These are phyloP conservation scores for Pyrenophora graminea DNA, from an alignment of 2,329 filamentous ascomycete species.

Conservation along the genomic window DNA sequence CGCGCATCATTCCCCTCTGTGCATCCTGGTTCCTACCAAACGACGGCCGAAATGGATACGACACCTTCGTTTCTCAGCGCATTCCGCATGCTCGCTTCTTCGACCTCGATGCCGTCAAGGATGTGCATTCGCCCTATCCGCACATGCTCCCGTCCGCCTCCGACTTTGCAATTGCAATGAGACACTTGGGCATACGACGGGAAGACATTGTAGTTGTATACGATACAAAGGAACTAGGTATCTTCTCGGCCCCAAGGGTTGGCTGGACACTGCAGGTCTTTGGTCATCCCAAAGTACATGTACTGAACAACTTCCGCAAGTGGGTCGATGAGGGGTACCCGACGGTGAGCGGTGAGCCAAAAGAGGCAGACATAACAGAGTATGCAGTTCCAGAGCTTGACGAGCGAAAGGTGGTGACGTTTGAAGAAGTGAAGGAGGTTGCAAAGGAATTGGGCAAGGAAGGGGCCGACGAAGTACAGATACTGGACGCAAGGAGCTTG, in stretches of 20 bases:
- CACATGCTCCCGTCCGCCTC: constrained; percentile 91
- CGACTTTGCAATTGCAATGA: constrained; percentile 86
- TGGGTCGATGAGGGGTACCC: constrained; percentile 86
- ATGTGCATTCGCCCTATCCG: constrained; percentile 84
- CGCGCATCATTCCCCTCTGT: constrained; percentile 85
- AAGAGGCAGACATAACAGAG: constrained; percentile 49
- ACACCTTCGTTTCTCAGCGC: constrained; percentile 78
- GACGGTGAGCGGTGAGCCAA: constrained; percentile 74
- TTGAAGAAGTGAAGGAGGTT: constrained; percentile 80
- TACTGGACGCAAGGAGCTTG: constrained; percentile 81
- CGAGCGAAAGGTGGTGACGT: constrained; percentile 71
- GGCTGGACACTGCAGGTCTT: constrained; percentile 93
- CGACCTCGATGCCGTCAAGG: constrained; percentile 89
- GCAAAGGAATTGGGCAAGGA: constrained; percentile 79
- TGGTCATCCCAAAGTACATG: constrained; percentile 83
- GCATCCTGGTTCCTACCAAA: constrained; percentile 97
- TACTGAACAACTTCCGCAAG: constrained; percentile 94
- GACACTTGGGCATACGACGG: constrained; percentile 79
- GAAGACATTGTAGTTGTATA: constrained; percentile 95
- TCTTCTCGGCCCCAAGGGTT: constrained; percentile 91
- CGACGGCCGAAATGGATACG: constrained; percentile 77
- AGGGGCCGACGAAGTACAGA: constrained; percentile 79
- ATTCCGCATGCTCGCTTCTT: constrained; percentile 95
- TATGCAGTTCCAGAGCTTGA: constrained; percentile 55
- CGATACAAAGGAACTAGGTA: constrained; percentile 85